These are phyloP conservation scores for Dacryopinax primogenitus DNA, from an alignment of 768 basidiomycete species.

Conservation along the genomic window DNA sequence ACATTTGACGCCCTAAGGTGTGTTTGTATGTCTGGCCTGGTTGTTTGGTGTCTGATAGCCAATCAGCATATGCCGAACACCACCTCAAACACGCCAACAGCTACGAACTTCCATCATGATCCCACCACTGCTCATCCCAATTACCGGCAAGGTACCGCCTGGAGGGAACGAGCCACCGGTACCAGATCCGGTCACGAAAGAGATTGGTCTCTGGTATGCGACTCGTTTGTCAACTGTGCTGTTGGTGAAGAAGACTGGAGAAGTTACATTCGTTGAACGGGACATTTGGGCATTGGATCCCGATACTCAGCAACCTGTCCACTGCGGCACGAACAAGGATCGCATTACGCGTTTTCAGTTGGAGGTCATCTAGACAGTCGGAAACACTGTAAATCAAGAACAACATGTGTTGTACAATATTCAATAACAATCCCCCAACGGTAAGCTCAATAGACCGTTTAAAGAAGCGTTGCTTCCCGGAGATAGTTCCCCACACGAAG, in stretches of 20 bases:
- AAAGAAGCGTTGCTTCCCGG: no score
- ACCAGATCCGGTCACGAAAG: background rate
- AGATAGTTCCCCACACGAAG: no score
- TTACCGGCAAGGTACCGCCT: background rate
- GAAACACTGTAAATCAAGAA: background rate
- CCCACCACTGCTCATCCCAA: background rate
- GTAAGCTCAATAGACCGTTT: no score
- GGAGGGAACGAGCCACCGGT: background rate
- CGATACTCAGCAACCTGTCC: slow-evolving; percentile 27
- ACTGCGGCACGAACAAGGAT: background rate
- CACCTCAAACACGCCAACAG: slow-evolving; percentile 5
- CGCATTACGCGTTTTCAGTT: background rate
- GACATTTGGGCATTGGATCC: slow-evolving; percentile 46
- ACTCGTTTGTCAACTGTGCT: slow-evolving; percentile 65
- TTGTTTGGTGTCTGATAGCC: background rate
- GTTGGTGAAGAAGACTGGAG: slow-evolving; percentile 46
- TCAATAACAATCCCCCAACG: background rate
- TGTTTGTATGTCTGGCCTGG: slow-evolving; percentile 26
- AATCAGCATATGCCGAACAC: background rate
- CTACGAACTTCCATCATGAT: slow-evolving; percentile 1
- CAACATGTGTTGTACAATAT: background rate
- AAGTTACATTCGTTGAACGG: slow-evolving; percentile 55
- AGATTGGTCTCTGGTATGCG: slow-evolving; percentile 34
- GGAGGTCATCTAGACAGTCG: background rate
- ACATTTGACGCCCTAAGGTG: slow-evolving; percentile 61